Base-by-base conservation (phyloP, 176 grass and related monocot species). In the Neostapfia colusana region DNA sequence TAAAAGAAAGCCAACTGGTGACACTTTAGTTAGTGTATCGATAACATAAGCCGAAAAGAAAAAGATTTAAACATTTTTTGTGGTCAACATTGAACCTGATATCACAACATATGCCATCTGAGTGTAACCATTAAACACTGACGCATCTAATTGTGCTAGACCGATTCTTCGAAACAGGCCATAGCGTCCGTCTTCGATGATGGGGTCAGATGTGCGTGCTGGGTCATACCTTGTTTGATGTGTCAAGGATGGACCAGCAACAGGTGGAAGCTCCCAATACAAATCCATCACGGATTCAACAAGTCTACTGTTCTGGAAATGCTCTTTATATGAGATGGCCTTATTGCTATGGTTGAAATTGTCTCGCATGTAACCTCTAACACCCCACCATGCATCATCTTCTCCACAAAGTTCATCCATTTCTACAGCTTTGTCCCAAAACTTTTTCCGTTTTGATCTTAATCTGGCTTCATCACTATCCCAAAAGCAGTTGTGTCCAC, bases 191-290 rank as follows among this genome's bases (percentile, higher is more conserved):
- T 93, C 90, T 88, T 87, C 88, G 18, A 97, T 88, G 75, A 97
- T 89, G 8, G 90, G 90, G 67, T 97, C 90, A 64, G 78, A 34
- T 12, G 86, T 50, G 20, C 90, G 88, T 51, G 90, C 84, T 18
- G 93, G 93, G 31, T 97, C 93, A 81, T 93, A 97, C 70, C 93
- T 90, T 61, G 93, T 93, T 70, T 97, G 90, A 68, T 97, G 93
- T 42, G 93, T 93, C 25, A 97, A 88, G 27, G 88, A 93, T 41
- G 93, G 93, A 34, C 93, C 90, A 28, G 88, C 93, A 62, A 93
- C 86, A 76, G 93, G 93, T 78, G 88, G 90, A 45, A 97, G 78
- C 63, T 97, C 93, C 93, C 93, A 97, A 65, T 93, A 97, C 20
- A 91, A 12, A 85, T 93, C 83, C 86, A 97, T 44, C 35, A 89